Evolutionary conservation across 805 yeast genomes (phyloP).

Genomic region (Yamadazyma kitorensis): DNA sequence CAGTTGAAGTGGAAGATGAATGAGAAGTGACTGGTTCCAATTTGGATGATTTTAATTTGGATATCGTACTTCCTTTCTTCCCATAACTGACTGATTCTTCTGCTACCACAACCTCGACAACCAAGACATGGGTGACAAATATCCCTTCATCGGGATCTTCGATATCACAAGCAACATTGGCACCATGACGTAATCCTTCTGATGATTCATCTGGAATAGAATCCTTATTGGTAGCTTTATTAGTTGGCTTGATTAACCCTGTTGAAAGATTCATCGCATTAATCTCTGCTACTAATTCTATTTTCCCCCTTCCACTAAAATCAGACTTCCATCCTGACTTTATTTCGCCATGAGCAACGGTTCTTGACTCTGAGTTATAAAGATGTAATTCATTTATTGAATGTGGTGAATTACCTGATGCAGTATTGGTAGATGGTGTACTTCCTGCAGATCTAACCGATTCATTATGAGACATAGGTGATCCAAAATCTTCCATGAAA

Average conservation of each 20-base stretch:
- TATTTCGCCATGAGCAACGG: conserved; percentile 75
- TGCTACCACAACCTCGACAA: conserved; percentile 90
- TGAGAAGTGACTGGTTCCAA: conserved; percentile 27
- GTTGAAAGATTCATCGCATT: conserved; percentile 58
- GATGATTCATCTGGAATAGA: conserved; percentile 20
- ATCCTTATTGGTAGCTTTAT: conserved; percentile 41
- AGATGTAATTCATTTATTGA: conserved; percentile 27
- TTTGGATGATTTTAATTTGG: conserved; percentile 7
- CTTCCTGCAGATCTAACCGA: background rate
- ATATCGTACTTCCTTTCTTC: conserved; percentile 8
- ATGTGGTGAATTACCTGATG: conserved; percentile 8
- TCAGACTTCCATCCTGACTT: conserved; percentile 96
- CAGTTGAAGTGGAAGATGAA: conserved; percentile 12
- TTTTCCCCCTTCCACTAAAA: conserved; percentile 70
- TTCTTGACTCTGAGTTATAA: conserved; percentile 69
- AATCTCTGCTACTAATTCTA: conserved; percentile 75
- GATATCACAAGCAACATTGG: conserved; percentile 74
- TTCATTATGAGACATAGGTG: background rate
- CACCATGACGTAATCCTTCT: conserved; percentile 30
- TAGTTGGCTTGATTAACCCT: conserved; percentile 45
- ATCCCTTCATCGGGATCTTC: conserved; percentile 81
- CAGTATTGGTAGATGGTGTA: background rate
- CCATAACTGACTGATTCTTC: conserved; percentile 66
- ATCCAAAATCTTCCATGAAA: conserved; percentile 25
- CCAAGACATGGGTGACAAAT: conserved; percentile 68